These are phyloP conservation scores for Bryoerythrophyllum caledonicum DNA, from an alignment of 225 moss, liverwort and hornwort species.

Conservation along the genomic window DNA sequence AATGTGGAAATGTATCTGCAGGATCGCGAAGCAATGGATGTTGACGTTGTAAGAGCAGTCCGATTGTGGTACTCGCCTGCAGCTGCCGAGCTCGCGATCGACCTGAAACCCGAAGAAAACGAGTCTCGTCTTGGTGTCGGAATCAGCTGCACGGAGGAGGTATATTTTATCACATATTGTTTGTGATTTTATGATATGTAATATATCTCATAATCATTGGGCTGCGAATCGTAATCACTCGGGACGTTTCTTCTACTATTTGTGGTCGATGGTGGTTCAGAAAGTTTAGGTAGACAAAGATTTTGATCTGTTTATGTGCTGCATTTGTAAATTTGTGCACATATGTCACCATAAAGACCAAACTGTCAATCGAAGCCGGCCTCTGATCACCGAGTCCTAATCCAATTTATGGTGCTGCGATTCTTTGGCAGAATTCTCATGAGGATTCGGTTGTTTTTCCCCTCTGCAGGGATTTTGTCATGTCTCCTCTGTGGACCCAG, in stretches of 20 bases:
- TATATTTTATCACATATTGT: conserved; percentile 5
- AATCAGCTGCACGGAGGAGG: conserved; percentile 74
- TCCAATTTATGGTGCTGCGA: conserved; percentile 3
- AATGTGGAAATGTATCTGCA: conserved; percentile 21
- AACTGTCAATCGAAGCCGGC: neutral
- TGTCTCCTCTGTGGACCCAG: conserved; percentile 65
- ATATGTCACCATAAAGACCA: neutral
- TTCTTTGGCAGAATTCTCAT: neutral
- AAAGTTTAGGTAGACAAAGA: neutral
- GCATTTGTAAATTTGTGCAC: conserved; percentile 7
- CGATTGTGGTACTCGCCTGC: conserved; percentile 69
- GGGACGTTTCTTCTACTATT: neutral
- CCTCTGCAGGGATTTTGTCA: conserved; percentile 61
- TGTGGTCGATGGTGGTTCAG: neutral
- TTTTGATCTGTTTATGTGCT: neutral
- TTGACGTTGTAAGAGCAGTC: conserved; percentile 62
- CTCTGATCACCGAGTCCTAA: conserved; percentile 3
- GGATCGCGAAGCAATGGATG: conserved; percentile 66
- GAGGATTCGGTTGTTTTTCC: neutral
- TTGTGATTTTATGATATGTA: neutral
- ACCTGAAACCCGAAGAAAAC: conserved; percentile 60
- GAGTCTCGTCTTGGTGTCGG: conserved; percentile 63
- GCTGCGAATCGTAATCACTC: neutral
- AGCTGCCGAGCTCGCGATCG: conserved; percentile 70
- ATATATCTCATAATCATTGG: neutral